Percentiles rank a stretch among this genome's conserved stretches.
Evolutionary conservation across 352 stramenopile genomes (phyloP).

Genomic region (Phytophthora fragariaefolia): DNA sequence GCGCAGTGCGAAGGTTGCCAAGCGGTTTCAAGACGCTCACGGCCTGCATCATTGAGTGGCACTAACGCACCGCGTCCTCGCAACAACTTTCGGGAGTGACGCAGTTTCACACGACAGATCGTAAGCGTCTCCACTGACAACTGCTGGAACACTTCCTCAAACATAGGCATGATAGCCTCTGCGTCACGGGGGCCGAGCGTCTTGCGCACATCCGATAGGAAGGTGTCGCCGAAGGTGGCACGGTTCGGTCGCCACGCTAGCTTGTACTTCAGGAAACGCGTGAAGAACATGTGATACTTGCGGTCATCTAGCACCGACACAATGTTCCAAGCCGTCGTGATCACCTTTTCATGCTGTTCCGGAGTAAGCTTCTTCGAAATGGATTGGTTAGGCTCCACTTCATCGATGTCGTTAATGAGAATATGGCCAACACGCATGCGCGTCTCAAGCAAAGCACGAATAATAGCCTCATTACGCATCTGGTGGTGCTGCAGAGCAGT

Average conservation of each 20-base stretch:
- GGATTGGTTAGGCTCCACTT: slow-evolving; percentile 65
- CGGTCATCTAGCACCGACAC: slow-evolving; percentile 84
- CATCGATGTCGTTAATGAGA: slow-evolving; percentile 84
- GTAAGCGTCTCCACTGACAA: slow-evolving; percentile 87
- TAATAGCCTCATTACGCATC: slow-evolving; percentile 81
- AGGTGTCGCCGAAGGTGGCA: slow-evolving; percentile 79
- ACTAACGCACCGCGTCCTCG: slow-evolving; percentile 55
- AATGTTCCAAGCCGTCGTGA: slow-evolving; percentile 88
- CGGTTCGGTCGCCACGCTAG: slow-evolving; percentile 84
- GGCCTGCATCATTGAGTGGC: slow-evolving; percentile 52
- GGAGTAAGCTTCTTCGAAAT: slow-evolving; percentile 65
- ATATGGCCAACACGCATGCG: slow-evolving; percentile 88
- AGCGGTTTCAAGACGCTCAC: slow-evolving; percentile 37
- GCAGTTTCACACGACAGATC: slow-evolving; percentile 83
- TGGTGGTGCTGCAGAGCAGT: slow-evolving; percentile 78
- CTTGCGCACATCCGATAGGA: slow-evolving; percentile 76
- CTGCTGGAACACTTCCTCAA: slow-evolving; percentile 78
- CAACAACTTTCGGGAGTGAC: slow-evolving; percentile 72
- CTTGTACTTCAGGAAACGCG: slow-evolving; percentile 88
- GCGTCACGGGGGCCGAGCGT: slow-evolving; percentile 63
- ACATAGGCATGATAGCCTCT: slow-evolving; percentile 79
- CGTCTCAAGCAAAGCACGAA: slow-evolving; percentile 78
- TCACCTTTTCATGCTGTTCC: slow-evolving; percentile 76
- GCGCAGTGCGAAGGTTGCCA: slow-evolving; percentile 67
- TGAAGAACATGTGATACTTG: slow-evolving; percentile 90